Conservation (phyloP, 495 filamentous ascomycete species). For the Trichoderma reesei region DNA sequence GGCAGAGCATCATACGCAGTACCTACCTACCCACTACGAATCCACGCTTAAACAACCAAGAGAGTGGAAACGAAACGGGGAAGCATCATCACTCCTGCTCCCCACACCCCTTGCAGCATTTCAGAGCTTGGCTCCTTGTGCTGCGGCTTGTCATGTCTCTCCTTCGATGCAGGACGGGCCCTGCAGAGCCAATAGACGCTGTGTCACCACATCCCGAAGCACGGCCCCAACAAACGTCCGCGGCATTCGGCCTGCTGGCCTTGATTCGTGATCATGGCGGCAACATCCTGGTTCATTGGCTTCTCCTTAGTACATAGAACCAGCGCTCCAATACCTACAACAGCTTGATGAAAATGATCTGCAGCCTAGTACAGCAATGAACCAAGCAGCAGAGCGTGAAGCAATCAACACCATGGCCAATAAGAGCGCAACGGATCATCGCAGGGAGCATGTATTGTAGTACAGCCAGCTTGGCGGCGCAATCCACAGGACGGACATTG, state of each 20-base stretch:
- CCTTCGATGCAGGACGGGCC: not conserved
- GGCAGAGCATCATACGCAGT: not conserved
- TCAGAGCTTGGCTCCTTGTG: not conserved
- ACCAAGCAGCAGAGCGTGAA: no score
- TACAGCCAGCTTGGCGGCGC: no score
- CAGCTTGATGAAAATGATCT: no score
- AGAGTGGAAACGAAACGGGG: constrained; percentile 2
- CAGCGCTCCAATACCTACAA: no score
- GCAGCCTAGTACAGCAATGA: no score
- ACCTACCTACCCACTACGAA: not conserved
- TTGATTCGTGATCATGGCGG: not conserved
- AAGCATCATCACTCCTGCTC: not conserved
- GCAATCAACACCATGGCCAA: no score
- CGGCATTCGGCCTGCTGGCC: constrained; percentile 2
- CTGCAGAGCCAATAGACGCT: not conserved
- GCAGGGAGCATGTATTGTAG: no score
- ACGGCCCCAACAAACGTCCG: constrained; percentile 1
- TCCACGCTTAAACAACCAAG: not conserved
- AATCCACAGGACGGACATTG: no score
- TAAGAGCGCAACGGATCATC: no score
- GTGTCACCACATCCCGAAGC: not conserved
- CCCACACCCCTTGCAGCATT: constrained; percentile 4
- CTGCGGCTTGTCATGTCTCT: not conserved
- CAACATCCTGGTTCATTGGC: not conserved
- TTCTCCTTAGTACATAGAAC: not conserved